A percentile compares a stretch with the other conserved stretches of the same genome.
These are phyloP conservation scores for Crucihimalaya himalaica DNA, from an alignment of 345 rosid species.

Conservation along the genomic window DNA sequence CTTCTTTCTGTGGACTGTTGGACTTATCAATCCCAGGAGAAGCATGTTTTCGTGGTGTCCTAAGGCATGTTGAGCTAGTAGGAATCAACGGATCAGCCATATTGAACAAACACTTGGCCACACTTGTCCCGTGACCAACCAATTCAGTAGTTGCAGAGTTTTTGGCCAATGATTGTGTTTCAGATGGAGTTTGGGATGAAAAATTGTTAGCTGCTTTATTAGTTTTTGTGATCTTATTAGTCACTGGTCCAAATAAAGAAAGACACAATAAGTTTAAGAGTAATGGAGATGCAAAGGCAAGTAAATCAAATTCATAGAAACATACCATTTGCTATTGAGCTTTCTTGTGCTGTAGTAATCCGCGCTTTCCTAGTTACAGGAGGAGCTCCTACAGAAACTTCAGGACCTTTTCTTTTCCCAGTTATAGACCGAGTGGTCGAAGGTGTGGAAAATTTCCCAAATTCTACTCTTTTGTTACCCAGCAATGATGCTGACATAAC, in stretches of 20 bases:
- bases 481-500: constrained; percentile 47
- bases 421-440: constrained; percentile 38
- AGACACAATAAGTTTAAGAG: not conserved
- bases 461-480: constrained; percentile 35
- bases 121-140: constrained; percentile 44
- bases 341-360: constrained; percentile 35
- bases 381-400: constrained; percentile 40
- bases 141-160: constrained; percentile 23
- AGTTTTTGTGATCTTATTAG: constrained; percentile 22
- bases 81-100: constrained; percentile 45
- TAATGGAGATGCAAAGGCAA: not conserved
- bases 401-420: constrained; percentile 54
- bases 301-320: not conserved
- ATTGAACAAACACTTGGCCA: constrained; percentile 68
- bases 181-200: constrained; percentile 31
- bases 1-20: constrained; percentile 44
- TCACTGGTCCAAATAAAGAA: constrained; percentile 10
- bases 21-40: constrained; percentile 45
- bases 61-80: constrained; percentile 52
- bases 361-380: constrained; percentile 53
- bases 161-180: constrained; percentile 29
- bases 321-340: constrained; percentile 48
- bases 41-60: constrained; percentile 61
- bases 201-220: constrained; percentile 19
- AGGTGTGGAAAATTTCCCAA: constrained; percentile 37